These are phyloP conservation scores for Rubia balearica DNA, from an alignment of 305 asterid species.

Conservation along the genomic window DNA sequence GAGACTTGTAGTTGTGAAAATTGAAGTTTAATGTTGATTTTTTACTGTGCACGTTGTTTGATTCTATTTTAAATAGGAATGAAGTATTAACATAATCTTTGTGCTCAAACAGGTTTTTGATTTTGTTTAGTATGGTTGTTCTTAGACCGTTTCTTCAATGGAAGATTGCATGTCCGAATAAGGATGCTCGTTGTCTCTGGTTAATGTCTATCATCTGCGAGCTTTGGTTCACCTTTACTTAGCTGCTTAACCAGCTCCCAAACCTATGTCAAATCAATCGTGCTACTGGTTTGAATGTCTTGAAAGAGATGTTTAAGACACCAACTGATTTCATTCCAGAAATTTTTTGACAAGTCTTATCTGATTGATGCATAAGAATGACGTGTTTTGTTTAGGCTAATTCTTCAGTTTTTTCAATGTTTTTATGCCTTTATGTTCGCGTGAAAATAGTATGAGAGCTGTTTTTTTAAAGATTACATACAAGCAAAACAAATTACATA, in stretches of 20 bases:
- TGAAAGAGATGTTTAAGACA: constrained; percentile 68
- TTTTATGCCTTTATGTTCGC: too few species aligned
- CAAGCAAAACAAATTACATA: too few species aligned
- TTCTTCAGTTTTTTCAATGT: too few species aligned
- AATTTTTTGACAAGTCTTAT: too few species aligned
- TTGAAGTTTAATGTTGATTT: not conserved
- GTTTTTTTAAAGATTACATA: too few species aligned
- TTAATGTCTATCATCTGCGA: constrained; percentile 70
- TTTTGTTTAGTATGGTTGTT: constrained; percentile 49
- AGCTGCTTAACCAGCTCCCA: constrained; percentile 87
- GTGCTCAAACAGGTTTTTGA: constrained; percentile 11
- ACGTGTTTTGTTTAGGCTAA: too few species aligned
- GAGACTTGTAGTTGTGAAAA: not conserved
- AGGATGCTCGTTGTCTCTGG: constrained; percentile 23
- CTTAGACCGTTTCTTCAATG: constrained; percentile 57
- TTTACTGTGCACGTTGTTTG: too few species aligned
- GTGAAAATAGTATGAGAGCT: too few species aligned
- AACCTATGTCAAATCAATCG: constrained; percentile 66
- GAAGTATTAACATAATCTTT: not conserved
- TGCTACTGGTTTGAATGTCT: constrained; percentile 58
- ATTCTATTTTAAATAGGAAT: not conserved
- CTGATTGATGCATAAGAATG: too few species aligned
- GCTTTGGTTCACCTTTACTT: constrained; percentile 82
- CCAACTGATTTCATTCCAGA: constrained; percentile 43
- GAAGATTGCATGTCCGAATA: constrained; percentile 59